These are phyloP conservation scores for Magnolia sinica DNA, from an alignment of 164 flowering plant genomes.

Conservation along the genomic window DNA sequence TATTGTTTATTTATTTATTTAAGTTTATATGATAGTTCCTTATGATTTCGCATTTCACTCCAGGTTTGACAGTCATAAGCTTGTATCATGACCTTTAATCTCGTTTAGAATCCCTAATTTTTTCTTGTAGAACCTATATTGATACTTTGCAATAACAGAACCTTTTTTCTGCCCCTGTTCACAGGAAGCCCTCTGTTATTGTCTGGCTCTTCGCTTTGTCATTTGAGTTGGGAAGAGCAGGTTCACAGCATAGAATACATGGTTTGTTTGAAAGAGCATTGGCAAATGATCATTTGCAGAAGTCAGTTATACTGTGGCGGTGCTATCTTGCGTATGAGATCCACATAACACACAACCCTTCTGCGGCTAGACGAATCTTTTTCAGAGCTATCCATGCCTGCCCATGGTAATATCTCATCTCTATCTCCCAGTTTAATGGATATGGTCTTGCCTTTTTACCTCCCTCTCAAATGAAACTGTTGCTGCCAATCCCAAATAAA, in stretches of 20 bases:
- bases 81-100: background rate
- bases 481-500: background rate
- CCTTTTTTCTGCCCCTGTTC: conserved; percentile 8
- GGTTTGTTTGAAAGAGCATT: conserved; percentile 85
- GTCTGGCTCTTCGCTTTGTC: conserved; percentile 64
- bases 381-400: conserved; percentile 95
- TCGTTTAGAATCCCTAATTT: background rate
- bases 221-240: conserved; percentile 59
- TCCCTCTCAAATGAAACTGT: background rate
- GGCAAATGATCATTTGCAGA: conserved; percentile 47
- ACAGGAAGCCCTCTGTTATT: conserved; percentile 78
- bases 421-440: too few species aligned
- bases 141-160: background rate
- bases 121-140: background rate
- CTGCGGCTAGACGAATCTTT: conserved; percentile 72
- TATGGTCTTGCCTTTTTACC: too few species aligned
- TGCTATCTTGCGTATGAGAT: conserved; percentile 70
- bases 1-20: background rate
- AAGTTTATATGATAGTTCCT: too few species aligned
- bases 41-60: background rate
- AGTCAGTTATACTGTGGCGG: conserved; percentile 80
- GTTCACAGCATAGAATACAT: conserved; percentile 70
- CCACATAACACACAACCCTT: conserved; percentile 41
- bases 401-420: conserved; percentile 63
- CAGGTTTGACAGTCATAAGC: background rate